Evolutionary conservation across 2,329 filamentous ascomycete species (phyloP).

Genomic region (Sporothrix inflata): DNA sequence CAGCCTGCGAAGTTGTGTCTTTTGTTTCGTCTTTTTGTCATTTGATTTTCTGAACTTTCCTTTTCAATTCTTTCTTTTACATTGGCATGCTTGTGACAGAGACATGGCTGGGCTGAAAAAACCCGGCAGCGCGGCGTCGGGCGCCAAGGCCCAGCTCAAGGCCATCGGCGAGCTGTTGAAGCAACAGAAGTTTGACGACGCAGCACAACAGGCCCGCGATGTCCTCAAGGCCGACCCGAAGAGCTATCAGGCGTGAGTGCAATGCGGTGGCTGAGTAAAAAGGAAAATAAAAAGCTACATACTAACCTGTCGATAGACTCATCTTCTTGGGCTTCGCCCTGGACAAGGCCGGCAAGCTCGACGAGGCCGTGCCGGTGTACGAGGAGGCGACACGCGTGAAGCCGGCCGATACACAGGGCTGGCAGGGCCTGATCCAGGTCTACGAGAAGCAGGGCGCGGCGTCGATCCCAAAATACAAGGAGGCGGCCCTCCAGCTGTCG

Average conservation of each 20-base stretch:
- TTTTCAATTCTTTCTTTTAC: neutral
- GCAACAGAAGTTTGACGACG: slow-evolving; percentile 77
- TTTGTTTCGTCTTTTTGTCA: neutral
- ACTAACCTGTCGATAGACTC: slow-evolving; percentile 44
- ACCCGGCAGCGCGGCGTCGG: slow-evolving; percentile 49
- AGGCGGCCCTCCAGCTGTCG: slow-evolving; percentile 73
- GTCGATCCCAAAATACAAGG: slow-evolving; percentile 74
- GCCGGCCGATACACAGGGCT: slow-evolving; percentile 77
- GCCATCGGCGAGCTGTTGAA: slow-evolving; percentile 78
- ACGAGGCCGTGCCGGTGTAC: slow-evolving; percentile 79
- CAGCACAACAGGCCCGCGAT: slow-evolving; percentile 67
- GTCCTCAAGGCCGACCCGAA: slow-evolving; percentile 72
- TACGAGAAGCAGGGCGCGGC: slow-evolving; percentile 76
- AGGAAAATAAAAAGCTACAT: no score
- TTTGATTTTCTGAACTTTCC: neutral
- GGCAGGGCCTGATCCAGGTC: slow-evolving; percentile 85
- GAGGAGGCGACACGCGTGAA: slow-evolving; percentile 71
- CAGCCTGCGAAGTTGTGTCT: neutral
- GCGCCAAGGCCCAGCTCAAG: slow-evolving; percentile 75
- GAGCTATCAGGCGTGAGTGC: slow-evolving; percentile 74
- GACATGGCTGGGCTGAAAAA: slow-evolving; percentile 31
- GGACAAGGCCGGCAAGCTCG: slow-evolving; percentile 72
- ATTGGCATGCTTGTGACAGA: neutral
- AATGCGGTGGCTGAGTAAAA: no score
- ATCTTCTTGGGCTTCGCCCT: slow-evolving; percentile 86